Conservation (phyloP, 2,329 filamentous ascomycete genomes). For the Sporothrix globosa region DNA sequence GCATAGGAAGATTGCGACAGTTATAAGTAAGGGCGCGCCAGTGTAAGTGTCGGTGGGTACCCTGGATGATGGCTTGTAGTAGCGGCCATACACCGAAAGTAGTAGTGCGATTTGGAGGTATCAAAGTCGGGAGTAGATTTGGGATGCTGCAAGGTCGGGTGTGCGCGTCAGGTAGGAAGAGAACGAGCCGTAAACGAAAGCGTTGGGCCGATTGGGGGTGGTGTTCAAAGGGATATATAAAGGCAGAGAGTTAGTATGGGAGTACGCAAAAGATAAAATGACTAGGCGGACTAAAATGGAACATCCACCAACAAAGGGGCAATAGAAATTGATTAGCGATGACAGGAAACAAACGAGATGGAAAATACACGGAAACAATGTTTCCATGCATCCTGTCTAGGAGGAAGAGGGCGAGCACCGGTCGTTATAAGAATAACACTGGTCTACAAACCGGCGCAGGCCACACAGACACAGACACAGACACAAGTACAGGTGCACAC, state of each 20-base stretch:
- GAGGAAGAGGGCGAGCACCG: neutral
- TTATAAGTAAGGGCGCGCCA: neutral
- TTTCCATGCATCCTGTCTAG: neutral
- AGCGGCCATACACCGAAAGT: neutral
- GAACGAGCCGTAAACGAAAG: slow-evolving; percentile 1
- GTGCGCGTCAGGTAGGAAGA: neutral
- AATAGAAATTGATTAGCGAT: neutral
- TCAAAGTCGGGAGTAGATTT: neutral
- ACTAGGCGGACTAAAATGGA: slow-evolving; percentile 2
- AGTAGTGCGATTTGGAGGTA: neutral
- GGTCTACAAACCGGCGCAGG: neutral
- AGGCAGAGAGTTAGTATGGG: neutral
- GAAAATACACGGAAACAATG: slow-evolving; percentile 1
- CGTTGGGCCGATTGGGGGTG: neutral
- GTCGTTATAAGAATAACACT: slow-evolving; percentile 8
- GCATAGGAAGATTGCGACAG: no score
- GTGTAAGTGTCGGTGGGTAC: neutral
- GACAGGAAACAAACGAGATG: neutral
- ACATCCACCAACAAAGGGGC: neutral
- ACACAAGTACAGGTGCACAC: slow-evolving; percentile 21
- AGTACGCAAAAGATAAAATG: slow-evolving; percentile 1
- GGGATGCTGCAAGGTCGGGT: neutral
- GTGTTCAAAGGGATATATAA: slow-evolving; percentile 16
- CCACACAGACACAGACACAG: slow-evolving; percentile 11
- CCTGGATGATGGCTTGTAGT: neutral